phyloP scores from a whole-genome alignment of 805 yeast genomes.

The Candida methanosorbosa region DNA sequence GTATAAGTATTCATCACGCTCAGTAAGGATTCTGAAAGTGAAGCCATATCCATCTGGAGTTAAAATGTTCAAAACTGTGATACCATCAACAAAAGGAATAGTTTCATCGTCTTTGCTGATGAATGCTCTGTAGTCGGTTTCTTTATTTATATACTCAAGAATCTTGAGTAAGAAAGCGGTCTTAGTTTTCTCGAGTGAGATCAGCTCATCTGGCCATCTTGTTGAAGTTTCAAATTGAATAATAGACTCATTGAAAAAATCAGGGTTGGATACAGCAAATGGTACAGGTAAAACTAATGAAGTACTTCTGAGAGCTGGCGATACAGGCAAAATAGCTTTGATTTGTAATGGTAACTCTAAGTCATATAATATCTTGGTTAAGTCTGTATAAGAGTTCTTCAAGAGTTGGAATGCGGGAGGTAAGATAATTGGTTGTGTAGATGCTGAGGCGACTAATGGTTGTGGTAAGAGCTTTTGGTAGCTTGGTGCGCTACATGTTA shows the following conservation, averaged over 20 bases:
- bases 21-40: conserved; percentile 66
- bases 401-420: conserved; percentile 33
- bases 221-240: conserved; percentile 82
- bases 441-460: conserved; percentile 45
- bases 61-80: conserved; percentile 52
- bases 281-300: conserved; percentile 78
- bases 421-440: conserved; percentile 39
- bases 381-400: conserved; percentile 41
- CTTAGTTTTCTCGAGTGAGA: conserved; percentile 81
- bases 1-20: conserved; percentile 72
- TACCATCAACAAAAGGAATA: conserved; percentile 55
- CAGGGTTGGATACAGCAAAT: conserved; percentile 64
- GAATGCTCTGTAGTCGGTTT: conserved; percentile 45
- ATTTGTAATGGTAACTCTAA: conserved; percentile 58
- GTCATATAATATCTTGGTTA: conserved; percentile 37
- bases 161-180: conserved; percentile 80
- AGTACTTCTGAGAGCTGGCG: conserved; percentile 68
- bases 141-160: conserved; percentile 34
- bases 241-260: conserved; percentile 72
- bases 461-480: conserved; percentile 48
- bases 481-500: conserved; percentile 29
- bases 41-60: conserved; percentile 91
- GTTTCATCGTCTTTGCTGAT: conserved; percentile 56
- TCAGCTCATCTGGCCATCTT: conserved; percentile 93
- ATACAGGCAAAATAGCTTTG: conserved; percentile 64